Base-by-base conservation (phyloP, 495 filamentous ascomycete genomes). In the Xylaria flabelliformis region DNA sequence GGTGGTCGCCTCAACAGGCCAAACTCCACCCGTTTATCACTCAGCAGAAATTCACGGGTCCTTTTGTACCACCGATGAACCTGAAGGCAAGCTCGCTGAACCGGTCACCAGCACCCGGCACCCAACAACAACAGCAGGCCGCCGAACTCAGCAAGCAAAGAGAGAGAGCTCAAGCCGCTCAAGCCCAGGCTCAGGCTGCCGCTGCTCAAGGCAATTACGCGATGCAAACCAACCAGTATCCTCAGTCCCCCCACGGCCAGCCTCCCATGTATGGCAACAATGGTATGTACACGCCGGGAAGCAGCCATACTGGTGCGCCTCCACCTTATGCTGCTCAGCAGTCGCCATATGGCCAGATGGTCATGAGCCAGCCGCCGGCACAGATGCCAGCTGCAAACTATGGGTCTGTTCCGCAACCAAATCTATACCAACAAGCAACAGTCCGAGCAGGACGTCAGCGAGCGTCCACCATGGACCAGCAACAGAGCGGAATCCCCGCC, bases 11-110 rank as follows among this genome's bases (percentile, higher is more conserved):
- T 13, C 95, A 97, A 76, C 97, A 99, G 80, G 97, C 97, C 41
- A 97, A 97, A 77, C 80, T 97, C 75, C 97, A 99, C 76, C 97
- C 97, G 4, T 99, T 99, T 84, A 99, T 99, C 76, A 99, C 97
- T 0, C 97, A 99, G 76, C 92, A 96, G 74, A 99, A 99, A 83
- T 98, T 91, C 78, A 97, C 94, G 0, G 94, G 94, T 17, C 93
- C 93, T 8, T 99, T 98, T 77, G 91, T 98, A 42, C 97, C 97
- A n/a, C 97, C 95, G 10, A 97, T 97, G 94, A 97, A 97, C 74
- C 82, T 97, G 56, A 97, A 97, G 80, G 89, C 93, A 48, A 92
- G 91, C 53, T 90, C 93, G 13, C 83, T 92, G 36, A 92, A 91
- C 74, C 90, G 94, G 76, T 97, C 96, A 10, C 93, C 95, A 9